Percentiles rank a stretch among this genome's conserved stretches.
phyloP scores from a whole-genome alignment of 208 protist genomes.

The Wallacemonas collosoma region DNA sequence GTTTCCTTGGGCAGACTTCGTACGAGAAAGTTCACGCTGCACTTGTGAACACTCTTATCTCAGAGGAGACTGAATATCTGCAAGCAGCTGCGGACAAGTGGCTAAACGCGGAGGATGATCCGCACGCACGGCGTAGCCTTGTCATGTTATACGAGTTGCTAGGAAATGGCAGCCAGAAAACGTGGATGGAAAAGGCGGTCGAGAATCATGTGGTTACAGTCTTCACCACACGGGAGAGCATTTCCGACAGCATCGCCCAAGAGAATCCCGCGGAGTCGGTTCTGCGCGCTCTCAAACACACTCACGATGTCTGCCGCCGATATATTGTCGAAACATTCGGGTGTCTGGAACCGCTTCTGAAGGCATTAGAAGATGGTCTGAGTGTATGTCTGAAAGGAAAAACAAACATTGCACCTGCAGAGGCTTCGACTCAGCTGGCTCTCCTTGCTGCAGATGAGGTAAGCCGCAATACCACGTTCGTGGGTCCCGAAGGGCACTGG shows the following conservation, averaged over 20 bases:
- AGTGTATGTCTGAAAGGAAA: neutral
- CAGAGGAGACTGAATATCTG: constrained; percentile 52
- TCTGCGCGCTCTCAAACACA: constrained; percentile 7
- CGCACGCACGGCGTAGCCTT: constrained; percentile 25
- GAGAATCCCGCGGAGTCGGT: neutral
- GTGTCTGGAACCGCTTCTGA: neutral
- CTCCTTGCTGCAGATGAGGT: constrained; percentile 11
- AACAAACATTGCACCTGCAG: neutral
- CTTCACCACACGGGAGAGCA: neutral
- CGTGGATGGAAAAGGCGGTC: constrained; percentile 43
- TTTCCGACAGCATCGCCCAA: too few species aligned
- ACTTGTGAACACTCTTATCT: constrained; percentile 52
- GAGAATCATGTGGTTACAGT: constrained; percentile 2
- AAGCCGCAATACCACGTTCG: neutral
- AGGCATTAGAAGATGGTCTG: constrained; percentile 5
- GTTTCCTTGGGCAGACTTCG: constrained; percentile 57
- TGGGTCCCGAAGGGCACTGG: constrained; percentile 24
- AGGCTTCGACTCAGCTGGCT: neutral
- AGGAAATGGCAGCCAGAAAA: constrained; percentile 23
- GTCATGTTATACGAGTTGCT: constrained; percentile 33
- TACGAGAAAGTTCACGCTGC: constrained; percentile 44
- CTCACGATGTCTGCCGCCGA: neutral
- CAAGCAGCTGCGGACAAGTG: constrained; percentile 26
- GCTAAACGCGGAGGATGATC: constrained; percentile 32
- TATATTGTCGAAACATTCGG: constrained; percentile 19